Evolutionary conservation across 208 protist genomes (phyloP).

Genomic region (Trypanosoma platydactyli): DNA sequence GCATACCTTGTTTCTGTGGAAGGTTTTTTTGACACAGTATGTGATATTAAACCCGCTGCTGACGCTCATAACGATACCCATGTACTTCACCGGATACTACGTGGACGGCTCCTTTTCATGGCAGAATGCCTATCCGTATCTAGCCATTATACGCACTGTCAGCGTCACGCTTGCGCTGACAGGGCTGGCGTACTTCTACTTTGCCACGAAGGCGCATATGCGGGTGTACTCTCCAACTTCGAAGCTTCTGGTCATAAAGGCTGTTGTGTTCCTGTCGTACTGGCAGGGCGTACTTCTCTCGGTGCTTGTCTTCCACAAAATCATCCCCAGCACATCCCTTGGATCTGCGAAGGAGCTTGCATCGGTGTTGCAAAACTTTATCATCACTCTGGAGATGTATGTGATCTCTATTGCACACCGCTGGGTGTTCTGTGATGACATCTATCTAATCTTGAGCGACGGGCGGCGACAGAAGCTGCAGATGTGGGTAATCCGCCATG

Average conservation of each 20-base stretch:
- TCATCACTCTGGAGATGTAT: conserved; percentile 56
- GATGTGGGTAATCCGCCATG: conserved; percentile 22
- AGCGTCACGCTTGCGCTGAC: conserved; percentile 39
- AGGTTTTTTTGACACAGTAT: conserved; percentile 50
- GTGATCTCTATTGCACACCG: conserved; percentile 33
- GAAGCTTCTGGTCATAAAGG: conserved; percentile 51
- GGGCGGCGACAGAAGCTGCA: conserved; percentile 1
- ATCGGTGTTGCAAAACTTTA: conserved; percentile 38
- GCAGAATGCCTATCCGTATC: conserved; percentile 33
- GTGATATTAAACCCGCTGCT: conserved; percentile 43
- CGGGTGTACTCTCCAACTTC: conserved; percentile 30
- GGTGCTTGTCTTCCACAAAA: conserved; percentile 22
- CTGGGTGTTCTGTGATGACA: conserved; percentile 33
- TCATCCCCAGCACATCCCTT: conserved; percentile 22
- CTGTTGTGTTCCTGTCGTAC: conserved; percentile 43
- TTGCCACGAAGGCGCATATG: conserved; percentile 25
- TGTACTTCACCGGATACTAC: conserved; percentile 26
- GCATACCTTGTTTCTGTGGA: conserved; percentile 29
- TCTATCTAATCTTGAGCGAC: conserved; percentile 22
- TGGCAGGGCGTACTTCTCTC: conserved; percentile 44
- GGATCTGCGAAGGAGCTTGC: conserved; percentile 27
- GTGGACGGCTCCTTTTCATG: conserved; percentile 32
- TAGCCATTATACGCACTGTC: conserved; percentile 35
- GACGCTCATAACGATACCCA: conserved; percentile 31
- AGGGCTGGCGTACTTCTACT: conserved; percentile 44